Evolutionary conservation across 2,329 filamentous ascomycete species (phyloP).

Genomic region (Scytalidium sp.): DNA sequence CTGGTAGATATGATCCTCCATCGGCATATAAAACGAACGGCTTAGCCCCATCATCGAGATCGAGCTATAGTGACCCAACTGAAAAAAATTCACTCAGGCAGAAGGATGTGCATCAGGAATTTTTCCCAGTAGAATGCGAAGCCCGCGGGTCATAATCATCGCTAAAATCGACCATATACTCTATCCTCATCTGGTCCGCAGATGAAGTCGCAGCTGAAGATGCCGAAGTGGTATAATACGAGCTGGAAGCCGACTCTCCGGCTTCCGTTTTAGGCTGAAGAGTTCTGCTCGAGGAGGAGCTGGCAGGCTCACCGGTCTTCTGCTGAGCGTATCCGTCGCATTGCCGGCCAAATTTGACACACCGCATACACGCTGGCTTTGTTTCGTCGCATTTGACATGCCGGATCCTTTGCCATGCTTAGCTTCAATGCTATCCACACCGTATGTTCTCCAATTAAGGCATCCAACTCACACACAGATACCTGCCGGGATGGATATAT

Average conservation of each 20-base stretch:
- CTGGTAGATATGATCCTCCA: no score
- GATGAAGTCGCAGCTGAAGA: background rate
- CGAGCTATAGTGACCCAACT: background rate
- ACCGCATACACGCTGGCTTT: conserved; percentile 26
- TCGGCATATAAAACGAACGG: background rate
- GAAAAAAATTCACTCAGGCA: background rate
- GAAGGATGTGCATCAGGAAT: background rate
- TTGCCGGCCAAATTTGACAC: conserved; percentile 24
- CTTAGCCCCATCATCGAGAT: background rate
- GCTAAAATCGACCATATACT: background rate
- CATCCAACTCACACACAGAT: background rate
- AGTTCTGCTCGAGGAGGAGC: conserved; percentile 14
- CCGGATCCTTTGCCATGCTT: conserved; percentile 19
- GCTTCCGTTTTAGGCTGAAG: background rate
- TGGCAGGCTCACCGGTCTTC: conserved; percentile 3
- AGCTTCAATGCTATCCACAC: conserved; percentile 1
- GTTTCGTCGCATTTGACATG: conserved; percentile 31
- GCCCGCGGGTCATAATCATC: background rate
- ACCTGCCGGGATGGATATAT: no score
- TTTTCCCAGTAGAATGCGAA: background rate
- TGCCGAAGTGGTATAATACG: background rate
- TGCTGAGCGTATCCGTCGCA: conserved; percentile 25
- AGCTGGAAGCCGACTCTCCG: background rate
- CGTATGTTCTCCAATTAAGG: background rate
- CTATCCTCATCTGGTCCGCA: background rate